Evolutionary conservation across 1,284 basidiomycete genomes (phyloP), one percentile per base, ranked within the genome.

Genomic region (Heterobasidion irregulare): DNA sequence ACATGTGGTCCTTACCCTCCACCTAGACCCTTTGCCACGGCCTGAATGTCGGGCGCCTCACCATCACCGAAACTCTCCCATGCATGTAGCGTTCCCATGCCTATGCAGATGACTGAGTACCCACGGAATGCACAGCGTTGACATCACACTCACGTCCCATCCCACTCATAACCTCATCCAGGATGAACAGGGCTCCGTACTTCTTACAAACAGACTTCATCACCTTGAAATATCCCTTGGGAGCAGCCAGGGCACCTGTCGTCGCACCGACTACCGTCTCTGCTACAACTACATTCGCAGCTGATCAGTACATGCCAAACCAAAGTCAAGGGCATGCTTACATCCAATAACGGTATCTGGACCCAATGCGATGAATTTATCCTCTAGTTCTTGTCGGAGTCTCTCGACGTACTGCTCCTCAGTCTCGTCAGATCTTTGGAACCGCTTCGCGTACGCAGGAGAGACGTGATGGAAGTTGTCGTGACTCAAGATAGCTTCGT

Each of bases 121-220:
- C 26, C 4, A 5, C 26, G 26, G 4, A 5, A 26, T 26, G 4
- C 26, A 5, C 26, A 26, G 6, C 26, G 26, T 26, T 26, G 26
- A 26, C 26, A 26, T 26, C 26, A 15, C 26, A 72, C 84, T 71
- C 68, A 82, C 90, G 82, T 47, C 89, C 91, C 84, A 92, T 91
- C 35, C 91, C 91, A 63, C 85, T 85, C 92, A 88, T 88, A 58
- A 87, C 81, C 70, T 94, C 92, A 65, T 94, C 92, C 46, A 93
- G 77, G 48, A 92, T 89, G 66, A 94, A 84, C n/a, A 94, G 70
- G 1, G 87, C 89, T 6, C 88, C 92, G 61, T 93, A 87, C 65
- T 89, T 89, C 53, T 91, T 80, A 63, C 92, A 93, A n/a, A 94
- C 87, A 7, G 81, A 81, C 64, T 89, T 90, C 81, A 94, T 90